phyloP scores from a whole-genome alignment of 352 stramenopile genomes.

The Halophytophthora polymorphica region DNA sequence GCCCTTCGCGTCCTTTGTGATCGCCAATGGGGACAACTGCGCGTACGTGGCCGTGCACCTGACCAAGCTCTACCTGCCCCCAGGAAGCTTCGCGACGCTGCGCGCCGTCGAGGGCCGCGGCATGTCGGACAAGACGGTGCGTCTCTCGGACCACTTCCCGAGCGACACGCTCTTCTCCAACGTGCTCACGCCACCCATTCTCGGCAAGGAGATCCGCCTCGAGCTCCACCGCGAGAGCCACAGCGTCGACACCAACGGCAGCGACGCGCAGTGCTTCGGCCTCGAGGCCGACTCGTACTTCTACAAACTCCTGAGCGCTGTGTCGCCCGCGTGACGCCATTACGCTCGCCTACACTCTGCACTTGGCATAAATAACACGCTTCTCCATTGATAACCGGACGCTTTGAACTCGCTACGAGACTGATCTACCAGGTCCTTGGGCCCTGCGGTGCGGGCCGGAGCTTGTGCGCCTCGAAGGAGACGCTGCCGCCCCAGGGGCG shows the following conservation, averaged over 20 bases:
- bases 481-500: neutral
- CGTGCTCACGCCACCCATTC: constrained; percentile 19
- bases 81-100: constrained; percentile 21
- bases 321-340: too few relatives aligned
- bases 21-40: constrained; percentile 34
- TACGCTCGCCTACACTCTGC: too few relatives aligned
- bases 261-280: constrained; percentile 25
- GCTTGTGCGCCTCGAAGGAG: too few relatives aligned
- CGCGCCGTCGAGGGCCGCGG: constrained; percentile 22
- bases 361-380: too few relatives aligned
- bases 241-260: neutral
- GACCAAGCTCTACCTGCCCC: constrained; percentile 25
- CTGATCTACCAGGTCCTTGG: too few relatives aligned
- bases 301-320: constrained; percentile 16
- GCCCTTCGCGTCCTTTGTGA: constrained; percentile 26
- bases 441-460: too few relatives aligned
- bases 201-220: constrained; percentile 32
- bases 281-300: constrained; percentile 29
- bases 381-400: too few relatives aligned
- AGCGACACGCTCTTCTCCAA: constrained; percentile 13
- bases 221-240: constrained; percentile 27
- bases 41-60: constrained; percentile 39
- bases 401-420: too few relatives aligned
- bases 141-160: constrained; percentile 21
- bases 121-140: constrained; percentile 17